Percentiles rank a stretch among this genome's conserved stretches.
Conservation (phyloP, 345 rosid genomes). For the Hibiscus mutabilis region DNA sequence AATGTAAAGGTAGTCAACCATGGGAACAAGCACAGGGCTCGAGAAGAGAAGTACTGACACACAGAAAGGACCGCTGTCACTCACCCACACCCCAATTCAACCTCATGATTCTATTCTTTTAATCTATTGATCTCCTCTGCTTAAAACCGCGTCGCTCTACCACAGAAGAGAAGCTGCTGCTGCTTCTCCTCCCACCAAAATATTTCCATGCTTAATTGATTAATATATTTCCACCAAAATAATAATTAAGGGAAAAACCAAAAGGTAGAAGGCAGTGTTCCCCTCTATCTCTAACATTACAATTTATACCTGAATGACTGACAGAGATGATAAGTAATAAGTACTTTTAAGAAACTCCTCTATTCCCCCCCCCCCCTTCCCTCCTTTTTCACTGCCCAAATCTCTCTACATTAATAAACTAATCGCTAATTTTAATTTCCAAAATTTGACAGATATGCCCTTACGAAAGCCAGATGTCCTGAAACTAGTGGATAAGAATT, state of each 20-base stretch:
- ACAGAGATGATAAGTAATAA: conserved; percentile 3
- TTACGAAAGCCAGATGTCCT: conserved; percentile 3
- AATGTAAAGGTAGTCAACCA: conserved; percentile 15
- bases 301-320: conserved; percentile 8
- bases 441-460: background rate
- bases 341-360: no score
- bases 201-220: no score
- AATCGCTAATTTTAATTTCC: background rate
- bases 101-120: no score
- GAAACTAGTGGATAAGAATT: background rate
- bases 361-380: no score
- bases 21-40: conserved; percentile 36
- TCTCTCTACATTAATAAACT: conserved; percentile 31
- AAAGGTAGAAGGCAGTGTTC: conserved; percentile 11
- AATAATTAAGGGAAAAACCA: no score
- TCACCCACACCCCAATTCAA: background rate
- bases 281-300: conserved; percentile 26
- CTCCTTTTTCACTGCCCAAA: conserved; percentile 54
- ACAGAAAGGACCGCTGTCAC: background rate
- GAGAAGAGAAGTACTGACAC: conserved; percentile 22
- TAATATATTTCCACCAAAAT: no score
- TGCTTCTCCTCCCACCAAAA: no score
- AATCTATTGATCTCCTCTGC: no score
- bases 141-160: no score
- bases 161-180: no score